Percentiles rank a stretch among this genome's conserved stretches.
Conservation (phyloP, 768 basidiomycete species). For the Mycena capillaripes region DNA sequence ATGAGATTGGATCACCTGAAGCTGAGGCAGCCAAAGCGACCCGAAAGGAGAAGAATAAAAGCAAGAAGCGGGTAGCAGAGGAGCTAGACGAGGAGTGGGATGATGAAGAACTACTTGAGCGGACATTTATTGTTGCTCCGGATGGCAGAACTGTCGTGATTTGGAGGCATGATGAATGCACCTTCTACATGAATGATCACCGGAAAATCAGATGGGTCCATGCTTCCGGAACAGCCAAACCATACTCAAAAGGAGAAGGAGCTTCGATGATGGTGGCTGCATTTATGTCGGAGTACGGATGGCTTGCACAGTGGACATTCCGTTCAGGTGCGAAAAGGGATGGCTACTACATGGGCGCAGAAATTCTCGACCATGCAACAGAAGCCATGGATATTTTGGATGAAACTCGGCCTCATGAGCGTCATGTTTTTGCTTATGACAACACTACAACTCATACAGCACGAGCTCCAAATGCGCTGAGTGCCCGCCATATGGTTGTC, state of each 20-base stretch:
- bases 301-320: slow-evolving; percentile 11
- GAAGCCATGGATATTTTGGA: slow-evolving; percentile 1
- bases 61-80: background rate
- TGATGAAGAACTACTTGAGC: background rate
- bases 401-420: background rate
- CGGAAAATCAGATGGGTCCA: slow-evolving; percentile 42
- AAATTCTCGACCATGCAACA: background rate
- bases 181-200: slow-evolving; percentile 48
- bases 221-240: slow-evolving; percentile 34
- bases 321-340: background rate
- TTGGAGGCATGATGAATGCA: slow-evolving; percentile 48
- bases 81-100: background rate
- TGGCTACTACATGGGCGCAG: background rate
- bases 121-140: background rate
- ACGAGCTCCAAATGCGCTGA: background rate
- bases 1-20: background rate
- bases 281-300: slow-evolving; percentile 45
- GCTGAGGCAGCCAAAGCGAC: background rate
- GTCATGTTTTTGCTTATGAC: background rate
- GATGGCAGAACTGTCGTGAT: slow-evolving; percentile 36
- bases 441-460: slow-evolving; percentile 2
- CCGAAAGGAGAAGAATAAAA: background rate
- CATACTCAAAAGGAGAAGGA: slow-evolving; percentile 47
- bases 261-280: slow-evolving; percentile 46
- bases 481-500: background rate